Evolutionary conservation across 768 basidiomycete species (phyloP).

Genomic region (Pholiota molesta): DNA sequence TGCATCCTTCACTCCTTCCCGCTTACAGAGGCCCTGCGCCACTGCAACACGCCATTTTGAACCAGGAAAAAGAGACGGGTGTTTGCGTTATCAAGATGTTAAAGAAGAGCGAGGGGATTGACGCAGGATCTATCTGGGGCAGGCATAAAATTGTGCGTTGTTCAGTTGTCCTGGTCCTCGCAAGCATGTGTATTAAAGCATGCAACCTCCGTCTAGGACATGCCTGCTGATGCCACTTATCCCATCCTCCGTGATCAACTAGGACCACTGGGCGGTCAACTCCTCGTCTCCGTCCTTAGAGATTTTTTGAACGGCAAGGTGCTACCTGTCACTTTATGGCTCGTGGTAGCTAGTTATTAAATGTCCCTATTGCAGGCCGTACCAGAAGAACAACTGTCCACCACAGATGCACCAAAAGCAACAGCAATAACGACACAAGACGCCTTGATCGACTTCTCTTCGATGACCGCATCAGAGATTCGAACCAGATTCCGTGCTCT

Average conservation of each 20-base stretch:
- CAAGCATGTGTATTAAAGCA: neutral
- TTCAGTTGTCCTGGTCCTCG: neutral
- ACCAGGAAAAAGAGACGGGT: conserved; percentile 69
- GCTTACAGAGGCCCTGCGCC: conserved; percentile 90
- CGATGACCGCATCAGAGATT: conserved; percentile 59
- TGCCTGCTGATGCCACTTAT: conserved; percentile 59
- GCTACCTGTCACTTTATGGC: conserved; percentile 2
- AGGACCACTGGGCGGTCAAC: conserved; percentile 63
- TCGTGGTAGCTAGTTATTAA: neutral
- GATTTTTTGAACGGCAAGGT: conserved; percentile 63
- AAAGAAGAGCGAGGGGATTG: conserved; percentile 69
- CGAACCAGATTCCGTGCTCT: conserved; percentile 63
- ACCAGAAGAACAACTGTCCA: conserved; percentile 48
- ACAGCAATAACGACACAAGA: conserved; percentile 58
- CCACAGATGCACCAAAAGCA: conserved; percentile 48
- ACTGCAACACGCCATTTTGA: conserved; percentile 80
- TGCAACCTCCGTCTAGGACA: conserved; percentile 38
- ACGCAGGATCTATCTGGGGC: conserved; percentile 76
- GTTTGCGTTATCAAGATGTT: conserved; percentile 83
- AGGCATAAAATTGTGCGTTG: conserved; percentile 52
- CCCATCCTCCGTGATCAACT: conserved; percentile 56
- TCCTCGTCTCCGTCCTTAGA: conserved; percentile 73
- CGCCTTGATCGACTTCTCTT: conserved; percentile 56
- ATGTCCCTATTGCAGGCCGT: conserved; percentile 40
- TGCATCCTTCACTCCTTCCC: conserved; percentile 89